These are phyloP conservation scores for Picea glauca DNA, from an alignment of 75 land plant genomes.

Conservation along the genomic window DNA sequence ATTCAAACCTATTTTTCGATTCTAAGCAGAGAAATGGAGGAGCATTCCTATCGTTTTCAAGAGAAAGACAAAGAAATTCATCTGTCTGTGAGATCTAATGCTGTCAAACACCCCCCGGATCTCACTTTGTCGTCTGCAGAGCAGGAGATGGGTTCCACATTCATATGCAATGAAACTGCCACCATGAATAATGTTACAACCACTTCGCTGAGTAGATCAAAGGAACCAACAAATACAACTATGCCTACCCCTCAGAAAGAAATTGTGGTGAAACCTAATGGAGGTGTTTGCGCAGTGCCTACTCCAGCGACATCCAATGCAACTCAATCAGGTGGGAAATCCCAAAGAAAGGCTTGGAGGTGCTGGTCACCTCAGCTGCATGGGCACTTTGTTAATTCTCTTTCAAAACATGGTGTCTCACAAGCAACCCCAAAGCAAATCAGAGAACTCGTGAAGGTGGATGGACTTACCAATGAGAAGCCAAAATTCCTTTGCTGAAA, in stretches of 20 bases:
- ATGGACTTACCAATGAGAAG: conserved; percentile 95
- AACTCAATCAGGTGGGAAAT: conserved; percentile 23
- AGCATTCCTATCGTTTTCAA: conserved; percentile 76
- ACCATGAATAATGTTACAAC: background rate
- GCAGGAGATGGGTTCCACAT: conserved; percentile 20
- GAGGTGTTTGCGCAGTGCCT: background rate
- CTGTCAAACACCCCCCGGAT: conserved; percentile 26
- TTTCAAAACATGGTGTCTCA: conserved; percentile 94
- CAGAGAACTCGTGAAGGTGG: conserved; percentile 89
- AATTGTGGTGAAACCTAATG: background rate
- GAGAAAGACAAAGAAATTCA: conserved; percentile 30
- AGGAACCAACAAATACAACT: background rate
- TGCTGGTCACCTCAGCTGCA: conserved; percentile 99
- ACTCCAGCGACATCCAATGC: background rate
- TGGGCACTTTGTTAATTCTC: conserved; percentile 82
- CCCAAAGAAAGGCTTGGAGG: conserved; percentile 79
- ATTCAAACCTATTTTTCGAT: conserved; percentile 43
- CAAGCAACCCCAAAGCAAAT: conserved; percentile 92
- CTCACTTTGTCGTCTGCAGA: conserved; percentile 52
- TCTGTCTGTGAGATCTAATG: background rate
- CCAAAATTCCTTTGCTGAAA: conserved; percentile 75
- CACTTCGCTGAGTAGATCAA: background rate
- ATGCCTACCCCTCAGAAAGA: background rate
- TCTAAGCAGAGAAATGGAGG: conserved; percentile 60
- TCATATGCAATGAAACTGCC: conserved; percentile 4